Percentiles rank a stretch among this genome's conserved stretches.
These are phyloP conservation scores for Eucalyptus curtisii DNA, from an alignment of 345 rosid species.

Conservation along the genomic window DNA sequence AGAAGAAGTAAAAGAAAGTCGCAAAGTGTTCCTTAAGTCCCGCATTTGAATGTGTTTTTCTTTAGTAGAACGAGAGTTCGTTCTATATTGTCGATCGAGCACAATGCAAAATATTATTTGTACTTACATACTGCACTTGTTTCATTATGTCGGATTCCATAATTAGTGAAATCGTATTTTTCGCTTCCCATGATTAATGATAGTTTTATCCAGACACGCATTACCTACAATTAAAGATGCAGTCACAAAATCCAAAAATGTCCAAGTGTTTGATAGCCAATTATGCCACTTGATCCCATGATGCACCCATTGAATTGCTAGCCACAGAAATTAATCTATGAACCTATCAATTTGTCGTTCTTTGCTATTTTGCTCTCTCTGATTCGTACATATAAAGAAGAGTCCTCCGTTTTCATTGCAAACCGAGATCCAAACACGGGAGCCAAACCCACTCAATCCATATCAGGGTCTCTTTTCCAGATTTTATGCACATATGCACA, in stretches of 20 bases:
- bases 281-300: not conserved
- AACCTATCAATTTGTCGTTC: not conserved
- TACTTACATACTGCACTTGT: not conserved
- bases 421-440: not conserved
- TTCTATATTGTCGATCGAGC: not conserved
- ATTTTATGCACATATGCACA: too few relatives aligned
- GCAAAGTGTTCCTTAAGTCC: not conserved
- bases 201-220: not conserved
- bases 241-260: not conserved
- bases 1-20: not conserved
- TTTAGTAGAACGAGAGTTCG: not conserved
- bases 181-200: not conserved
- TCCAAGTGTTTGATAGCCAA: not conserved
- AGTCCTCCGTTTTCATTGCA: not conserved
- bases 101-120: not conserved
- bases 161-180: not conserved
- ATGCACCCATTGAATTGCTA: not conserved
- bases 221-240: not conserved
- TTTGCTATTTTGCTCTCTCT: not conserved
- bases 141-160: not conserved
- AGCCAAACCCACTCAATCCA: not conserved
- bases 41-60: not conserved
- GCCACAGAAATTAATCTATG: not conserved
- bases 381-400: not conserved
- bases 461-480: too few relatives aligned